Base-by-base conservation (phyloP, 495 filamentous ascomycete species). In the Cercophora samala region DNA sequence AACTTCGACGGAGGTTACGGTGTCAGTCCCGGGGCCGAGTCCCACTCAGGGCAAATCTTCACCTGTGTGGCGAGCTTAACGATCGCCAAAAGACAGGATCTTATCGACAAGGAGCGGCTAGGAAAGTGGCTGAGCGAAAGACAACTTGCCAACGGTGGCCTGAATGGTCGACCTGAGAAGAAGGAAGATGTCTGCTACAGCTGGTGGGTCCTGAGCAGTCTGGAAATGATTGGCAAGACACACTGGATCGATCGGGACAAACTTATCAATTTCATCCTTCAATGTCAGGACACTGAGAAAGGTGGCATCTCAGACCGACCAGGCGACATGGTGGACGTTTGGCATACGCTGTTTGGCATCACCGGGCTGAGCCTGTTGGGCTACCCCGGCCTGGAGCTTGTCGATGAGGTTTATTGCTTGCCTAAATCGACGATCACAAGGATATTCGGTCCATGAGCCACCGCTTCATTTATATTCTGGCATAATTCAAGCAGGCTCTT, bases 1-100 rank as follows among this genome's bases (percentile, higher is more conserved):
- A 99, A 99, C 73, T 90, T 92, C 65, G 95, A 99, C 75, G 95
- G 95, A 19, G 95, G 90, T 23, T 99, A 96, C 75, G 95, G 95
- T 1, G 89, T 93, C 37, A 84, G 83, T 19, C 96, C 95, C 13
- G 93, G 91, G 4, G 92, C 93, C 6, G 95, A 99, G 75, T 93
- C 92, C 5, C 95, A 99, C 74, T 81, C 94, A 0, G 95, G 93
- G 3, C 95, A 98, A 75, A 90, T 97, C 5, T 96, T 96, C 74
- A 96, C 95, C 1, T 99, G 96, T 76, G 82, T 97, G n/a, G 95
- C 87, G 22, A 91, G 93, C 42, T 81, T 99, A 64, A 82, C 88
- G 19, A 97, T 99, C 63, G 92, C 90, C 18, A 87, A 88, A 9
- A 85, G 89, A 58, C 81, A 97, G 32, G 93, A 97, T 72, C 78